phyloP scores from a whole-genome alignment of 2,329 filamentous ascomycete species.

The Teratosphaeria gauchensis region DNA sequence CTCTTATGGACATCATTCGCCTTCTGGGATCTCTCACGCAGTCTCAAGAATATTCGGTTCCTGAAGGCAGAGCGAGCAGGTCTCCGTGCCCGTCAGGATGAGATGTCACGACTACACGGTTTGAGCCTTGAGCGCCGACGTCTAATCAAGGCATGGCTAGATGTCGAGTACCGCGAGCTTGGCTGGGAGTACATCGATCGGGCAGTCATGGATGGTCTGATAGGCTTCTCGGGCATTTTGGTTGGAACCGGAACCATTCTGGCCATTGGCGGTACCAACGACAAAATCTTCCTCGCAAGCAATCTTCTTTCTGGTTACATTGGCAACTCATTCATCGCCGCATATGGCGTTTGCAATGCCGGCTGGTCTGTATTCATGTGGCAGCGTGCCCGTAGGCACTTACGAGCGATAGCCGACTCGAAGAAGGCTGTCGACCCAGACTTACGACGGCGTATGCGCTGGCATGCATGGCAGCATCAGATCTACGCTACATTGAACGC shows the following conservation, averaged over 20 bases:
- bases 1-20: slow-evolving; percentile 39
- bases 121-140: background rate
- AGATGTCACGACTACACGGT: slow-evolving; percentile 21
- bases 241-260: slow-evolving; percentile 45
- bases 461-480: slow-evolving; percentile 32
- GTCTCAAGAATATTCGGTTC: slow-evolving; percentile 38
- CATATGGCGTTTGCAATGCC: slow-evolving; percentile 42
- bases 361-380: slow-evolving; percentile 40
- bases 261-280: slow-evolving; percentile 43
- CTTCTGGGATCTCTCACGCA: slow-evolving; percentile 34
- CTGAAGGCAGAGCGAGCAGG: slow-evolving; percentile 34
- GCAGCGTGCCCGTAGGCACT: slow-evolving; percentile 32
- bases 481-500: slow-evolving; percentile 39
- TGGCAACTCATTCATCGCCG: slow-evolving; percentile 42
- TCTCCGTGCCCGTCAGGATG: slow-evolving; percentile 16
- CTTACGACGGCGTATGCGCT: slow-evolving; percentile 11
- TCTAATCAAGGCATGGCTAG: slow-evolving; percentile 25
- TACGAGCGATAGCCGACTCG: slow-evolving; percentile 1
- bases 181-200: slow-evolving; percentile 44
- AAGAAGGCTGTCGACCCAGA: slow-evolving; percentile 10
- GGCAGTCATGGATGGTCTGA: slow-evolving; percentile 41
- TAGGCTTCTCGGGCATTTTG: slow-evolving; percentile 42
- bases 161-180: slow-evolving; percentile 40
- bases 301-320: slow-evolving; percentile 49
- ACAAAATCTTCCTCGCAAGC: slow-evolving; percentile 34